Evolutionary conservation across 192 early-diverging fungal species (phyloP), one percentile per base, ranked within the genome.

Genomic region (Coemansia aciculifera): DNA sequence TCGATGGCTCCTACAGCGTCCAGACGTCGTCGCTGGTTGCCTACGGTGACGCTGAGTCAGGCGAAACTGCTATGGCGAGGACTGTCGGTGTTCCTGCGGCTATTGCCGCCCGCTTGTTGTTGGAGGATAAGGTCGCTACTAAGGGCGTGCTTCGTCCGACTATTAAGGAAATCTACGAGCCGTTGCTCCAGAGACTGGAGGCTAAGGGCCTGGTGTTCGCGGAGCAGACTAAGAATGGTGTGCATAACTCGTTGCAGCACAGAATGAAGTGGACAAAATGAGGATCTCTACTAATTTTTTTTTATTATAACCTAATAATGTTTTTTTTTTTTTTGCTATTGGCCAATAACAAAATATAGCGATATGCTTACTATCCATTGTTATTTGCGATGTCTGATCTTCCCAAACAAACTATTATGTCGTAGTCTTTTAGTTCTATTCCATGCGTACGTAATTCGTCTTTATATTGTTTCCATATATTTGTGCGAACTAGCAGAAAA

Each of bases 51-150:
- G 34, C 71, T 0, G 68, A 74, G 49, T 39, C 69, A 1, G 88
- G 87, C 0, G 85, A 88, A 36, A 94, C 91, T 1, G 90, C 92
- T 1, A 94, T 94, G 92, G 91, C 92, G 5, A 89, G 87, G 46
- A 92, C 91, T 9, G 92, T 94, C 0, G 92, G 92, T 0, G 69
- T 94, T 9, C 92, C 92, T 0, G 87, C 87, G 23, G 92, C 90
- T 13, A 92, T 94, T 74, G 89, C 91, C 5, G 83, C 87, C 5
- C 88, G 92, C 43, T 80, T 94, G 69, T 46, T 94, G 63, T 64
- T 89, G 24, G 79, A 87, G 61, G 85, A 81, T 59, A 51, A 54
- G 21, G 64, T 81, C 32, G 59, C 86, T 24, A 72, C 86, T 56
- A 82, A 70, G 49, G 92, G 92, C 17, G 83, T 91, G 0, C 79